Evolutionary conservation across 768 basidiomycete genomes (phyloP).

Genomic region (Phaeotremella fagi): DNA sequence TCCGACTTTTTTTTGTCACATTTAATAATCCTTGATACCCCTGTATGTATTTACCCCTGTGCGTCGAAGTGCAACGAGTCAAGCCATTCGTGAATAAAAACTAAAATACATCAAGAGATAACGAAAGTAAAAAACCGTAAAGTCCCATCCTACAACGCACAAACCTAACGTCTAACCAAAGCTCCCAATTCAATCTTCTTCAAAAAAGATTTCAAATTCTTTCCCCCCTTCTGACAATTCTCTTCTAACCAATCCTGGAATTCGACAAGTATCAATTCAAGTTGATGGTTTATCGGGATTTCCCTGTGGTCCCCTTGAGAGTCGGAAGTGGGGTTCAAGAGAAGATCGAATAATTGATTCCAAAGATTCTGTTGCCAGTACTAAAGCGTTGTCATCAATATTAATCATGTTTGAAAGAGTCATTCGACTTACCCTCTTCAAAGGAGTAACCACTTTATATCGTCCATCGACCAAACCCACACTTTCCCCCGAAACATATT

Average conservation of each 20-base stretch:
- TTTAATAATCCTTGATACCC: too few relatives aligned
- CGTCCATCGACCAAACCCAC: conserved; percentile 40
- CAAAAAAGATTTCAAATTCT: conserved; percentile 47
- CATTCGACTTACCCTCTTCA: conserved; percentile 40
- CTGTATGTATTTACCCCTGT: too few relatives aligned
- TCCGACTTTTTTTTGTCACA: too few relatives aligned
- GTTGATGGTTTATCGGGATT: conserved; percentile 68
- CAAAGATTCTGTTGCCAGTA: conserved; percentile 94
- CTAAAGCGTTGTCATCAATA: too few relatives aligned
- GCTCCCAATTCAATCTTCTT: conserved; percentile 49
- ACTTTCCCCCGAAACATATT: conserved; percentile 77
- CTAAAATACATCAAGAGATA: too few relatives aligned
- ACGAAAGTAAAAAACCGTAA: too few relatives aligned
- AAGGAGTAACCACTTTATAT: conserved; percentile 28
- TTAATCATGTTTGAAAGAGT: too few relatives aligned
- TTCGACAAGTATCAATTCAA: conserved; percentile 62
- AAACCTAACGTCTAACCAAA: conserved; percentile 12
- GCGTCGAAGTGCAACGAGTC: too few relatives aligned
- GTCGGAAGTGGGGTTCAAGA: conserved; percentile 70
- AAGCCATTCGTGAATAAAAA: too few relatives aligned
- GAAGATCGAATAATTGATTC: conserved; percentile 72
- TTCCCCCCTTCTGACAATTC: conserved; percentile 69
- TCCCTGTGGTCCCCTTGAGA: conserved; percentile 53
- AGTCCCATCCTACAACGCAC: not conserved
- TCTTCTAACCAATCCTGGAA: conserved; percentile 84